These are phyloP conservation scores for Linanthus parryae DNA, from an alignment of 148 eudicot genomes.

Conservation along the genomic window DNA sequence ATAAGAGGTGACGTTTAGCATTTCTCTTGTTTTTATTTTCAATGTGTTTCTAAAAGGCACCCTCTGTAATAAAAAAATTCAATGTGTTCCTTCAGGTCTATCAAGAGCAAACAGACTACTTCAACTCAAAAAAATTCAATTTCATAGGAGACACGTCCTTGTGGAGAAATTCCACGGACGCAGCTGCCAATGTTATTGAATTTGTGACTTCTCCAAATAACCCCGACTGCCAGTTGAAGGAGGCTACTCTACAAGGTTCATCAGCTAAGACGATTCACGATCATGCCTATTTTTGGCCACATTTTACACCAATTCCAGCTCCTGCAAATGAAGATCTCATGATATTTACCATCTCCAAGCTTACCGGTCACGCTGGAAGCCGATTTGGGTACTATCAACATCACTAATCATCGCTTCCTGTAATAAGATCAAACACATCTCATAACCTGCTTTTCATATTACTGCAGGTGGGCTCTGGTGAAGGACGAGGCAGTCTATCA, in stretches of 20 bases:
- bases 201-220: constrained; percentile 62
- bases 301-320: constrained; percentile 39
- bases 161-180: constrained; percentile 31
- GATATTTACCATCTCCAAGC: constrained; percentile 54
- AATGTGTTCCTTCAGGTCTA: constrained; percentile 46
- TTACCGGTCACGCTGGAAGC: constrained; percentile 63
- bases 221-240: constrained; percentile 37
- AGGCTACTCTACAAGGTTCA: constrained; percentile 30
- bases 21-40: too few relatives aligned
- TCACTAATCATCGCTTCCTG: not conserved
- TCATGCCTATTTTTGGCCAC: constrained; percentile 64
- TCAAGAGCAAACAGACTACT: constrained; percentile 35
- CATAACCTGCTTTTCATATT: not conserved
- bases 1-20: too few relatives aligned
- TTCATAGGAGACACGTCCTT: constrained; percentile 49
- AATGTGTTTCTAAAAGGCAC: too few relatives aligned
- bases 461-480: constrained; percentile 65
- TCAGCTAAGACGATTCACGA: constrained; percentile 31
- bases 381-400: constrained; percentile 46
- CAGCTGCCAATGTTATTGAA: constrained; percentile 25
- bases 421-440: not conserved
- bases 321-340: constrained; percentile 51
- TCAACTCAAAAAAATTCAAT: constrained; percentile 24
- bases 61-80: too few relatives aligned
- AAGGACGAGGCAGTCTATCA: constrained; percentile 47